Base-by-base conservation (phyloP, 768 basidiomycete genomes). In the Lanmaoa rubissima region DNA sequence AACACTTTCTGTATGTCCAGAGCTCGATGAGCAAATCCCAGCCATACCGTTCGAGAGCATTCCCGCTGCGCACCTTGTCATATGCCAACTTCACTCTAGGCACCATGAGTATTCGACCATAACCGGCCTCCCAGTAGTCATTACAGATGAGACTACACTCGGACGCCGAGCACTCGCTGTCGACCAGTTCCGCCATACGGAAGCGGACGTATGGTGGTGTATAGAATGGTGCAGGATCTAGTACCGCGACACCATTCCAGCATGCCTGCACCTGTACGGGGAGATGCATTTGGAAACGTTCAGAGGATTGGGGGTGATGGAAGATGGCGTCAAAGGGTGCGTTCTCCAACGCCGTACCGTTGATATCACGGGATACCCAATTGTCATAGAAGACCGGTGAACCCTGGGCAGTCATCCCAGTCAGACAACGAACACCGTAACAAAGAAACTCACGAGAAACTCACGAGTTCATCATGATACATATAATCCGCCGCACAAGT, bases 401-500 rank as follows among this genome's bases (percentile, higher is more conserved):
- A 14, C 85, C 83, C 83, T 84, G 49, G 9, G 4, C 4, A 53
- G 11, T 35, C 31, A 31, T 16, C 46, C 41, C 51, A 14, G 39
- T 55, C 51, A 60, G 53, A 48, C 19, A 21, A 44, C 9, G 5
- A 34, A 3, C 28, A 14, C 3, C 3, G 31, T 4, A 24, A 47
- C 35, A 0, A 13, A 40, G 1, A 40, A 45, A 80, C 85, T 63
- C 61, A 85, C 89, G 61, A 40, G 1, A 40, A 45, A 80, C 85
- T 64, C 62, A 85, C 89, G 61, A 98, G 90, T 46, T 96, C 94
- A 32, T 94, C 85, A 76, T 99, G 97, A 76, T 91, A 99, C 94
- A 99, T 98, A 76, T 99, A 99, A 70, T 99, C 96, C 1, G 94
- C 87, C 0, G 96, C 97, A 65, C 97, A 98, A 11, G 97, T 98